phyloP scores from a whole-genome alignment of 140 eudicot species.

The Anethum foeniculum region DNA sequence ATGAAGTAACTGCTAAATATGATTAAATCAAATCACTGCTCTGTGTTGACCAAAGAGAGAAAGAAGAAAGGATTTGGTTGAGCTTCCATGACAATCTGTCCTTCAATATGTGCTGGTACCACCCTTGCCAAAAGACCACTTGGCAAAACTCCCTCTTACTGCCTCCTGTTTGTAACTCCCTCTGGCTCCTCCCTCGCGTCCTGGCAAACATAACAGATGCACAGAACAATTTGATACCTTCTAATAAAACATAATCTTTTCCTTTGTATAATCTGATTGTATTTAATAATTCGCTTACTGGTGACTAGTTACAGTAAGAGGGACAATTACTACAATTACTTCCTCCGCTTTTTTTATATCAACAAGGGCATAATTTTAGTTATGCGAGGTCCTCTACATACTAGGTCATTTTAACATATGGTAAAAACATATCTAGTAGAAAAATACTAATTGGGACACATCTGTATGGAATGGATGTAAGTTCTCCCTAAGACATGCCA shows the following conservation, averaged over 20 bases:
- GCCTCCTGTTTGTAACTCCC: constrained; percentile 35
- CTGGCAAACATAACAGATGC: constrained; percentile 22
- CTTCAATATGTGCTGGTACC: constrained; percentile 21
- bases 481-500: not conserved
- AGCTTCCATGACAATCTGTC: not conserved
- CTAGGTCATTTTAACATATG: not conserved
- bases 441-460: not conserved
- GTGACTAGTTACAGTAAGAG: not conserved
- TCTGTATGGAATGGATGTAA: not conserved
- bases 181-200: constrained; percentile 56
- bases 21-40: constrained; percentile 2
- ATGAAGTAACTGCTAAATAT: constrained; percentile 12
- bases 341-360: not conserved
- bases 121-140: constrained; percentile 30
- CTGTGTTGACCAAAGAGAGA: constrained; percentile 11
- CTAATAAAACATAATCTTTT: not conserved
- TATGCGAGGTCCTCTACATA: not conserved
- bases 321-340: not conserved
- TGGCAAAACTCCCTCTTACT: constrained; percentile 50
- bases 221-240: not conserved
- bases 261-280: not conserved
- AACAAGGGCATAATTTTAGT: not conserved
- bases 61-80: constrained; percentile 3
- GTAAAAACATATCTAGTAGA: not conserved
- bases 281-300: not conserved